Conservation (phyloP, 345 rosid species). For the Eucalyptus rudis region DNA sequence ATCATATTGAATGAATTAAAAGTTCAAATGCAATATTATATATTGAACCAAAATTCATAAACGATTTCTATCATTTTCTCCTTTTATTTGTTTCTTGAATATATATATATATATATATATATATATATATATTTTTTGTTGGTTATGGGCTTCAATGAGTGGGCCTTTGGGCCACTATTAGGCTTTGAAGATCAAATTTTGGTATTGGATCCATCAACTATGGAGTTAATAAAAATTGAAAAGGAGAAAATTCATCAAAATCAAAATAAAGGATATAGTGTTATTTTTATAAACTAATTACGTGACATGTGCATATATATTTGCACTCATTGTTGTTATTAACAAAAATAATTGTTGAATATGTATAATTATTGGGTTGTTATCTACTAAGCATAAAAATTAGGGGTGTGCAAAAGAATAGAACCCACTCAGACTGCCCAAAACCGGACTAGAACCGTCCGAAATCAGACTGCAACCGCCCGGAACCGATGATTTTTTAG, state of each 20-base stretch:
- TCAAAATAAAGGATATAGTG: neutral
- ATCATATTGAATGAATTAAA: neutral
- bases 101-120: no score
- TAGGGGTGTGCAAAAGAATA: neutral
- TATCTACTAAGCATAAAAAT: neutral
- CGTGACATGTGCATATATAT: neutral
- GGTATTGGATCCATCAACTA: neutral
- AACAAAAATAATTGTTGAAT: neutral
- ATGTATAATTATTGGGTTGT: neutral
- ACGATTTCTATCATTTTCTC: neutral
- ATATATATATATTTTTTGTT: no score
- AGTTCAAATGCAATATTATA: rapidly evolving
- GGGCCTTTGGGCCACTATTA: neutral
- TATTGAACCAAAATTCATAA: neutral
- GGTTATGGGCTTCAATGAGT: neutral
- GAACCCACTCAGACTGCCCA: no score
- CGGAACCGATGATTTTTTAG: no score
- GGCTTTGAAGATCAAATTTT: neutral
- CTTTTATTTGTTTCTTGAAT: neutral
- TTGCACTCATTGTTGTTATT: neutral
- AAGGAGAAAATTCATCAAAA: neutral
- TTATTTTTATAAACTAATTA: neutral
- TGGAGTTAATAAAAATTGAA: neutral
- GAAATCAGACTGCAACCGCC: no score
- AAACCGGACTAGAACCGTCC: rapidly evolving